These are phyloP conservation scores for Pseudogymnoascus sp. DNA, from an alignment of 2,329 filamentous ascomycete species.

Conservation along the genomic window DNA sequence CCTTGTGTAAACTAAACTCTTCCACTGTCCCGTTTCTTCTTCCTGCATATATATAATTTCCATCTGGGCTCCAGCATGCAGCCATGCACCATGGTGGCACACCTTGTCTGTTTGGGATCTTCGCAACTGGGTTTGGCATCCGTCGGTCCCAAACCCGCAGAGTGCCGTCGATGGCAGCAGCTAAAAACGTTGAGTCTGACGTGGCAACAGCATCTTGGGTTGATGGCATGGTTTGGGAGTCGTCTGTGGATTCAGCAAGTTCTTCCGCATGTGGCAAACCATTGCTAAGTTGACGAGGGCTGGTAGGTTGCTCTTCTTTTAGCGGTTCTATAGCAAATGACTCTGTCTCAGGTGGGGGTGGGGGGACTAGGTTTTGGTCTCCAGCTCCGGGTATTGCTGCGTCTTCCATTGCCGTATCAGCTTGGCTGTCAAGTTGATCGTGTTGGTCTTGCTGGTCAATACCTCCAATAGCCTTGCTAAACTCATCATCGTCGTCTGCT, in stretches of 20 bases:
- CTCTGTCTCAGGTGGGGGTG: slow-evolving; percentile 12
- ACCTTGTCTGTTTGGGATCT: slow-evolving; percentile 62
- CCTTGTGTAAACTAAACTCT: slow-evolving; percentile 82
- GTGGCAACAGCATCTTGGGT: slow-evolving; percentile 48
- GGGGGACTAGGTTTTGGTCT: neutral
- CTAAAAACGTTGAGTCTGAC: slow-evolving; percentile 75
- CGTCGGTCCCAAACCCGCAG: slow-evolving; percentile 91
- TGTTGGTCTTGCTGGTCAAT: slow-evolving; percentile 23
- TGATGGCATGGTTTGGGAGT: slow-evolving; percentile 24
- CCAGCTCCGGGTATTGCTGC: slow-evolving; percentile 8
- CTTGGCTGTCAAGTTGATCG: slow-evolving; percentile 2
- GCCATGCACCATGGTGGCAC: slow-evolving; percentile 97
- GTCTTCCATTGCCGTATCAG: slow-evolving; percentile 17
- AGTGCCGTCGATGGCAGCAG: slow-evolving; percentile 78
- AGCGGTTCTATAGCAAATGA: neutral
- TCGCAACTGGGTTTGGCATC: slow-evolving; percentile 65
- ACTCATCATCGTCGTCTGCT: slow-evolving; percentile 78
- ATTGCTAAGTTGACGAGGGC: slow-evolving; percentile 26
- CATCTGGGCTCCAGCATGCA: slow-evolving; percentile 91
- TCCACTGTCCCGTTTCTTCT: slow-evolving; percentile 88
- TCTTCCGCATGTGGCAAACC: slow-evolving; percentile 42
- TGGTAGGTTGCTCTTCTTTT: neutral
- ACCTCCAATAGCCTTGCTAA: slow-evolving; percentile 61
- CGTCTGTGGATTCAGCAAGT: slow-evolving; percentile 25
- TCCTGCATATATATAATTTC: slow-evolving; percentile 90